phyloP scores from a whole-genome alignment of 2,329 filamentous ascomycete genomes.

The Fusarium hainanense region DNA sequence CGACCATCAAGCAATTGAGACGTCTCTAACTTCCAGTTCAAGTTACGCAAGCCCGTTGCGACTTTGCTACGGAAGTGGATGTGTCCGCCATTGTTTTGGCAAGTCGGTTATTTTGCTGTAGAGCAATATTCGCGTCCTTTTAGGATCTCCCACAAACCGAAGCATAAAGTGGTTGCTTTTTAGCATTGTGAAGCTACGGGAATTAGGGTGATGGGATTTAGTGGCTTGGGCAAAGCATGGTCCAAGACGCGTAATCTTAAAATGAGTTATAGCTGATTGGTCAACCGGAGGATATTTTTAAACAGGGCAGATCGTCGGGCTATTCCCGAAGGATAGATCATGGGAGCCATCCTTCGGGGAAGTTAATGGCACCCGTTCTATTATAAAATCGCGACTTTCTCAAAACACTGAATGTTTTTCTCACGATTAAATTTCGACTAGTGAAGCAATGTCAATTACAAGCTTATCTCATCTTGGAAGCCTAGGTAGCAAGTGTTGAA shows the following conservation, averaged over 20 bases:
- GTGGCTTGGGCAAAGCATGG: background rate
- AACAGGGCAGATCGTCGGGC: background rate
- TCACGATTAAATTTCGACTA: background rate
- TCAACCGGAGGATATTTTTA: background rate
- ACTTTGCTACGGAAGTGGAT: background rate
- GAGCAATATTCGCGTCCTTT: background rate
- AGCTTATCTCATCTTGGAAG: background rate
- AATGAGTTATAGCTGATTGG: background rate
- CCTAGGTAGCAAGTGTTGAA: background rate
- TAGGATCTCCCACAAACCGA: background rate
- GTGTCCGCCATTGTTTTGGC: background rate
- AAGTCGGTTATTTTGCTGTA: background rate
- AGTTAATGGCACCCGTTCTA: too few species aligned
- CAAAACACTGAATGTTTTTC: background rate
- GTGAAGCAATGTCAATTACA: background rate
- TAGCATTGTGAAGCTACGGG: background rate
- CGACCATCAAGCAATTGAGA: background rate
- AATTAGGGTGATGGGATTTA: background rate
- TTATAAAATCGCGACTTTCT: background rate
- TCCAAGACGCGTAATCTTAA: background rate
- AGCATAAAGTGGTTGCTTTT: background rate
- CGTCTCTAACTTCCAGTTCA: background rate
- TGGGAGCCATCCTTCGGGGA: too few species aligned
- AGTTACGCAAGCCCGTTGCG: background rate
- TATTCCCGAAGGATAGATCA: background rate